Conservation (phyloP, 2,329 filamentous ascomycete genomes). For the Neobulgaria alba region DNA sequence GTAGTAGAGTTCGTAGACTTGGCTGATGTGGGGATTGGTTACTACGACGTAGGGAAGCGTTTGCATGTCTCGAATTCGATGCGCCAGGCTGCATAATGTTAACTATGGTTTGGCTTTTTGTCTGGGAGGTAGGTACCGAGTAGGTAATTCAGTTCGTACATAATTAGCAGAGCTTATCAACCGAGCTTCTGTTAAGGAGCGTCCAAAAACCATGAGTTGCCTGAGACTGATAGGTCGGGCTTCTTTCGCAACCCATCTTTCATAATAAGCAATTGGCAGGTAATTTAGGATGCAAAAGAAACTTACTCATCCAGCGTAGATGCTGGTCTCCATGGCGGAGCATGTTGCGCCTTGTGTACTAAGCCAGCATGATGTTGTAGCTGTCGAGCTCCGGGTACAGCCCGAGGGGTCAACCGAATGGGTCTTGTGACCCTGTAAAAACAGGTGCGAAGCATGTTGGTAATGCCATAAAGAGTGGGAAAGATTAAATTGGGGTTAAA, state of each 20-base stretch:
- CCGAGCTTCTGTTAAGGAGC: conserved; percentile 81
- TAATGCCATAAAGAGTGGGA: conserved; percentile 25
- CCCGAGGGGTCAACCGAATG: conserved; percentile 21
- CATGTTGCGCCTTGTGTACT: not conserved
- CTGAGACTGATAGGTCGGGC: conserved; percentile 92
- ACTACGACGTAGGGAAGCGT: conserved; percentile 92
- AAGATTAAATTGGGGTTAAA: no score
- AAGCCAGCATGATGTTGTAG: not conserved
- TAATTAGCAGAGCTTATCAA: conserved; percentile 95
- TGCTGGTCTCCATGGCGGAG: conserved; percentile 51
- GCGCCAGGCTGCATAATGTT: conserved; percentile 57
- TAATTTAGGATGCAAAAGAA: not conserved
- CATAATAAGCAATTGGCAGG: conserved; percentile 8
- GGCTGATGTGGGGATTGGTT: conserved; percentile 86
- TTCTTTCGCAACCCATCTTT: conserved; percentile 85
- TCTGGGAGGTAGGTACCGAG: conserved; percentile 43
- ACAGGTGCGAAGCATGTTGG: conserved; percentile 28
- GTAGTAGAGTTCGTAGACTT: conserved; percentile 96
- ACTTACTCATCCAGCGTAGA: conserved; percentile 56
- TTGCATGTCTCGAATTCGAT: conserved; percentile 95
- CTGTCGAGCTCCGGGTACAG: conserved; percentile 7
- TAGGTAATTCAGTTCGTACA: conserved; percentile 88
- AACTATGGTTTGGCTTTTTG: conserved; percentile 2
- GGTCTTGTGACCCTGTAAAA: conserved; percentile 25
- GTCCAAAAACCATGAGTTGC: conserved; percentile 94